A percentile compares a stretch with the other conserved stretches of the same genome.
Evolutionary conservation across 1,284 basidiomycete species (phyloP).

Genomic region (Boletellus deceptivus): DNA sequence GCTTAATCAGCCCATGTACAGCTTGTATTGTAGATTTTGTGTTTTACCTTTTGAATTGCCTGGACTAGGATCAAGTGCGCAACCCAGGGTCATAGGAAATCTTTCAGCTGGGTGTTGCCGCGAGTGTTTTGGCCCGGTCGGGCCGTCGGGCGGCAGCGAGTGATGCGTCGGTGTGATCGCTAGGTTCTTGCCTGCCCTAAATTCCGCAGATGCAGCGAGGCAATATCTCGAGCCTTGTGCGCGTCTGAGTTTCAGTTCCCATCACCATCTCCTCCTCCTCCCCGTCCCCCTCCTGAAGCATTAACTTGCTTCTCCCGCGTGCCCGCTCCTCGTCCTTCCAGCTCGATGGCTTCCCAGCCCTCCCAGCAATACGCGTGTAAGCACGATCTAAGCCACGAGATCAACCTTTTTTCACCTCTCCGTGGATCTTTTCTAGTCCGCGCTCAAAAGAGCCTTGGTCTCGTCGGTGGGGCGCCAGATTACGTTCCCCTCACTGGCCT

Average conservation of each 20-base stretch:
- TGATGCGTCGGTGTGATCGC: no score
- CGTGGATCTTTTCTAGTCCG: constrained; percentile 55
- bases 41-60: no score
- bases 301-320: constrained; percentile 70
- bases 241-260: constrained; percentile 9
- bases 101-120: no score
- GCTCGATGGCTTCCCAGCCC: constrained; percentile 59
- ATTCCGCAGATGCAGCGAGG: background rate
- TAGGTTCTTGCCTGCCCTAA: constrained; percentile 7
- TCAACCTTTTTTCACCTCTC: constrained; percentile 4
- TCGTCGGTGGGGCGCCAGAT: constrained; percentile 79
- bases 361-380: constrained; percentile 80
- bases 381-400: constrained; percentile 29
- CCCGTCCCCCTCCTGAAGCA: constrained; percentile 52
- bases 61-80: no score
- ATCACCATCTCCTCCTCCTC: constrained; percentile 5
- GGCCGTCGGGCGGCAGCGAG: no score
- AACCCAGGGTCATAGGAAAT: no score
- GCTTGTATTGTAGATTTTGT: no score
- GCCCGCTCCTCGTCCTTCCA: constrained; percentile 35
- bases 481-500: constrained; percentile 73
- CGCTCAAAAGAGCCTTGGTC: constrained; percentile 89
- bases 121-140: no score
- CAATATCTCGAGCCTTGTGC: background rate
- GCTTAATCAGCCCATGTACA: no score